Conservation (phyloP, 2,329 filamentous ascomycete species). For the Aspergillus amoenus region DNA sequence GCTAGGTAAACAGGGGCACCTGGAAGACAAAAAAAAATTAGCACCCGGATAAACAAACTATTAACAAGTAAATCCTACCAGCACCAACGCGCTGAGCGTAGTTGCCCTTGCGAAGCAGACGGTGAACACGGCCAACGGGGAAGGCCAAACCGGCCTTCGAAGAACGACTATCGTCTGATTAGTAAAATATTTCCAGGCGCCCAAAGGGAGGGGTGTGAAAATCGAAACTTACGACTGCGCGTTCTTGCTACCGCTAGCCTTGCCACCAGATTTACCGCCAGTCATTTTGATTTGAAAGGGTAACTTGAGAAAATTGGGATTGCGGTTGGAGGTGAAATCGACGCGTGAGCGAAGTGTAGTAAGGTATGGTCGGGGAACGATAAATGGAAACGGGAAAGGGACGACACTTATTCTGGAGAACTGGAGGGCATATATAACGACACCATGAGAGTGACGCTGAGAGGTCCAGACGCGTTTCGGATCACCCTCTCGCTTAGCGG, state of each 20-base stretch:
- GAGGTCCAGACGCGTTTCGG: conserved; percentile 40
- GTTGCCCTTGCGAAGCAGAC: conserved; percentile 98
- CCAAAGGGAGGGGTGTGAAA: neutral
- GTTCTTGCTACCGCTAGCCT: conserved; percentile 98
- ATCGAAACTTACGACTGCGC: conserved; percentile 87
- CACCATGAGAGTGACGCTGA: conserved; percentile 45
- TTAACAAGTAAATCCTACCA: conserved; percentile 51
- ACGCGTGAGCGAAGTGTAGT: neutral
- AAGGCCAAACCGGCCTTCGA: conserved; percentile 99
- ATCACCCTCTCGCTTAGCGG: conserved; percentile 48
- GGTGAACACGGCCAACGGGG: conserved; percentile 98
- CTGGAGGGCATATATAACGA: conserved; percentile 45
- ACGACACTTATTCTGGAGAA: conserved; percentile 34
- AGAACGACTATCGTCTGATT: conserved; percentile 71
- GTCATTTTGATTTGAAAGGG: conserved; percentile 78
- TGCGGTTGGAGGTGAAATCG: conserved; percentile 17
- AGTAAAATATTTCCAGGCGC: conserved; percentile 19
- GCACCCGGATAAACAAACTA: neutral
- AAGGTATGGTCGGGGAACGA: conserved; percentile 4
- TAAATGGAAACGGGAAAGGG: conserved; percentile 20
- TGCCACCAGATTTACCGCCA: conserved; percentile 99
- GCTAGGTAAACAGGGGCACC: conserved; percentile 94
- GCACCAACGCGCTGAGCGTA: conserved; percentile 99
- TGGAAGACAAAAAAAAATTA: conserved; percentile 20
- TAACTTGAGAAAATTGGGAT: conserved; percentile 24